Conservation (phyloP, 495 filamentous ascomycete species). For the Cercophora newfieldiana region DNA sequence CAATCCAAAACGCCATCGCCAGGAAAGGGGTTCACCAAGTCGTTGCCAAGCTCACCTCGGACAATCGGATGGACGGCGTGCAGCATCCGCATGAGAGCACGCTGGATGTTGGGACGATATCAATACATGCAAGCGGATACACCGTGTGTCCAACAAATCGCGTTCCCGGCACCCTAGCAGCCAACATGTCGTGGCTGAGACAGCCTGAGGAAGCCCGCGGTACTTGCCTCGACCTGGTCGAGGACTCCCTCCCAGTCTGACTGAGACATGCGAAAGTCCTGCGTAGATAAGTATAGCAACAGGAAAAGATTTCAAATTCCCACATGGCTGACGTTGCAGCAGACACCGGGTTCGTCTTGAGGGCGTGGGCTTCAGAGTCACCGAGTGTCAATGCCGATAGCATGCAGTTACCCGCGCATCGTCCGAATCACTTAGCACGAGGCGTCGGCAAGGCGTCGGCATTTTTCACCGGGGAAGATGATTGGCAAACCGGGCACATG, state of each 20-base stretch:
- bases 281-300: not conserved
- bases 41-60: not conserved
- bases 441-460: not conserved
- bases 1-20: not conserved
- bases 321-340: not conserved
- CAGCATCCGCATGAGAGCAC: not conserved
- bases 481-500: not conserved
- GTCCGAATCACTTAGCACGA: not conserved
- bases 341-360: not conserved
- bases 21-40: not conserved
- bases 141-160: not conserved
- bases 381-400: not conserved
- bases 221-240: not conserved
- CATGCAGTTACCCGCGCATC: not conserved
- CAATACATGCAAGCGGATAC: not conserved
- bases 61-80: not conserved
- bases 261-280: not conserved
- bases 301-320: not conserved
- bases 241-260: not conserved
- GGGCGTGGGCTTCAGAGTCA: not conserved
- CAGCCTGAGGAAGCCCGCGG: not conserved
- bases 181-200: not conserved
- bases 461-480: not conserved
- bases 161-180: not conserved
- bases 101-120: not conserved